phyloP scores from a whole-genome alignment of 192 early-diverging fungal species.

The Backusella morwellensis region DNA sequence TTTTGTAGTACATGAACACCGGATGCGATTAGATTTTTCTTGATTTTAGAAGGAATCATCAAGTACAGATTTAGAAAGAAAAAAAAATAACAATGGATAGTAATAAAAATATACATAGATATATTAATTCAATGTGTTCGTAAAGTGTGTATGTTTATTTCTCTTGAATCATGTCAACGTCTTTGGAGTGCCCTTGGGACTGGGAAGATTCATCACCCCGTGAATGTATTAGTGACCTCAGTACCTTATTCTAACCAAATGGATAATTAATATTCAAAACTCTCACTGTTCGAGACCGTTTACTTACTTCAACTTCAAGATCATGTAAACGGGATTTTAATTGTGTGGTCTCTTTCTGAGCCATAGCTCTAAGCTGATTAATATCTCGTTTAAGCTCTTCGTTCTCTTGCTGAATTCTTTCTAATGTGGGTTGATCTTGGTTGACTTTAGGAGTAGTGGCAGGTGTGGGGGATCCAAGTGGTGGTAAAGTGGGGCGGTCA shows the following conservation, averaged over 20 bases:
- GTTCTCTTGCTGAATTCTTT: background rate
- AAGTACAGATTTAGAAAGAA: background rate
- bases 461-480: background rate
- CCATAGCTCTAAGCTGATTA: slow-evolving; percentile 11
- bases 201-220: background rate
- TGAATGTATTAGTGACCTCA: slow-evolving; percentile 5
- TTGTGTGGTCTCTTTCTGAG: background rate
- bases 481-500: slow-evolving; percentile 7
- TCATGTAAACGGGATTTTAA: slow-evolving; percentile 15
- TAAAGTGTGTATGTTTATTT: background rate
- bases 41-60: background rate
- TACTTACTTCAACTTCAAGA: slow-evolving; percentile 16
- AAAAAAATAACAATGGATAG: background rate
- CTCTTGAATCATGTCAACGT: background rate
- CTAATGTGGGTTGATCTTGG: background rate
- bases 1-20: background rate
- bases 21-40: background rate
- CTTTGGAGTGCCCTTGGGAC: background rate
- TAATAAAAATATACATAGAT: background rate
- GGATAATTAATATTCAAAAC: background rate
- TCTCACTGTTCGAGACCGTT: background rate
- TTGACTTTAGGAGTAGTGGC: background rate
- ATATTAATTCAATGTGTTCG: background rate
- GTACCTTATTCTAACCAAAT: slow-evolving; percentile 11
- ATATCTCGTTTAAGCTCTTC: slow-evolving; percentile 12